Conservation (phyloP, 495 filamentous ascomycete species). For the Trichoderma parareesei region DNA sequence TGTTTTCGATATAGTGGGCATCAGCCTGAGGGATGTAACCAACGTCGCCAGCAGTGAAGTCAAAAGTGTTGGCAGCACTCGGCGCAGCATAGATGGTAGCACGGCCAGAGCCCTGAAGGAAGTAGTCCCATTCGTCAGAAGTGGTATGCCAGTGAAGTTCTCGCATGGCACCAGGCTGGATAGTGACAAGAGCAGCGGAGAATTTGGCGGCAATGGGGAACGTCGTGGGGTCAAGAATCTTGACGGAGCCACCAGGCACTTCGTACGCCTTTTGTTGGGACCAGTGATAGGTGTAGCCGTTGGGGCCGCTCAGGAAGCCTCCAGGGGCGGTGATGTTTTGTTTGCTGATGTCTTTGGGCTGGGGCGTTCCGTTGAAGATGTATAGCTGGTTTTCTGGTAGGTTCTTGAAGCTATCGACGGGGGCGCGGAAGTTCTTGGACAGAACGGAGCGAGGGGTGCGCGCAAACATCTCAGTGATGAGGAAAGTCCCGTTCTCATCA, state of each 20-base stretch:
- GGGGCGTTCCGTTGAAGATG: slow-evolving; percentile 60
- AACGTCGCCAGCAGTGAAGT: slow-evolving; percentile 66
- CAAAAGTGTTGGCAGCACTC: slow-evolving; percentile 55
- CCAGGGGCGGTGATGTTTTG: slow-evolving; percentile 55
- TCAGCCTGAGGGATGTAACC: slow-evolving; percentile 58
- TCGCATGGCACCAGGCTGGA: slow-evolving; percentile 64
- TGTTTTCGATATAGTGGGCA: slow-evolving; percentile 70
- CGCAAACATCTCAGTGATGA: slow-evolving; percentile 55
- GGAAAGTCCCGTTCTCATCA: slow-evolving; percentile 61
- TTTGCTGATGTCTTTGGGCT: slow-evolving; percentile 49
- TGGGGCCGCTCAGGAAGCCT: slow-evolving; percentile 42
- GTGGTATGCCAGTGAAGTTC: slow-evolving; percentile 77
- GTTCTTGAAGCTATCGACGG: slow-evolving; percentile 47
- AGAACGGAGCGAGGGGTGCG: slow-evolving; percentile 55
- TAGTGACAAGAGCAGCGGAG: slow-evolving; percentile 54
- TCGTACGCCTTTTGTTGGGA: slow-evolving; percentile 51
- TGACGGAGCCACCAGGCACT: slow-evolving; percentile 56
- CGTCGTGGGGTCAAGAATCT: slow-evolving; percentile 55
- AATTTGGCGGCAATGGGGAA: slow-evolving; percentile 55
- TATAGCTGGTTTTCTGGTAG: slow-evolving; percentile 54
- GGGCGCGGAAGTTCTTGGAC: slow-evolving; percentile 52
- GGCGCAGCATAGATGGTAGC: slow-evolving; percentile 59
- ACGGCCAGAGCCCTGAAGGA: slow-evolving; percentile 57
- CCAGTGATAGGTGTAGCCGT: slow-evolving; percentile 60
- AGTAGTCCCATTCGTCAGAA: slow-evolving; percentile 72